Conservation (phyloP, 2,329 filamentous ascomycete species). For the Didymella arachidicola region DNA sequence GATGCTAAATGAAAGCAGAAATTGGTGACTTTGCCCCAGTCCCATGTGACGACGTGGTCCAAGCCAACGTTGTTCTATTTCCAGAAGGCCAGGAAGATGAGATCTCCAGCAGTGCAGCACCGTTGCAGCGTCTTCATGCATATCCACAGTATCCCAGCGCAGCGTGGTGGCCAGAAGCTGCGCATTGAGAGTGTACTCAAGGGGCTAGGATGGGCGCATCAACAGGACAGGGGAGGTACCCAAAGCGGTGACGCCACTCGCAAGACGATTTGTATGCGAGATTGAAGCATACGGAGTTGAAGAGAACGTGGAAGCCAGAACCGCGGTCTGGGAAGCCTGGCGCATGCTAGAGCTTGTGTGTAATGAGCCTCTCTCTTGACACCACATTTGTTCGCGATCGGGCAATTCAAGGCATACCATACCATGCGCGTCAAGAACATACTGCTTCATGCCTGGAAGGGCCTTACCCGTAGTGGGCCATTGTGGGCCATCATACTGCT, state of each 20-base stretch:
- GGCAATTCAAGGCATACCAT: conserved; percentile 26
- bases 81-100: conserved; percentile 52
- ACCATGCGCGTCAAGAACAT: conserved; percentile 31
- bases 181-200: conserved; percentile 46
- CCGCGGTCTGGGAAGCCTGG: conserved; percentile 35
- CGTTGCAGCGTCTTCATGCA: conserved; percentile 50
- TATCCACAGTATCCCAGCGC: conserved; percentile 40
- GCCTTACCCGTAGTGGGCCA: conserved; percentile 33
- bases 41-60: conserved; percentile 30
- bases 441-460: conserved; percentile 42
- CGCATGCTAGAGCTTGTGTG: conserved; percentile 22
- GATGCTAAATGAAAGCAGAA: conserved; percentile 49
- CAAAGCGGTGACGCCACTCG: conserved; percentile 47
- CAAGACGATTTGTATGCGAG: conserved; percentile 42
- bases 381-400: conserved; percentile 14
- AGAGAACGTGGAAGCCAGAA: conserved; percentile 39
- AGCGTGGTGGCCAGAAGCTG: conserved; percentile 48
- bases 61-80: conserved; percentile 50
- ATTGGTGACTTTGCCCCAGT: conserved; percentile 42
- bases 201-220: conserved; percentile 42
- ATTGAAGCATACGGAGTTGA: conserved; percentile 41
- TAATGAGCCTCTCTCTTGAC: conserved; percentile 15
- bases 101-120: conserved; percentile 53
- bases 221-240: conserved; percentile 41
- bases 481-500: conserved; percentile 38